These are phyloP conservation scores for Teratosphaeria nubilosa DNA, from an alignment of 2,329 filamentous ascomycete genomes.

Conservation along the genomic window DNA sequence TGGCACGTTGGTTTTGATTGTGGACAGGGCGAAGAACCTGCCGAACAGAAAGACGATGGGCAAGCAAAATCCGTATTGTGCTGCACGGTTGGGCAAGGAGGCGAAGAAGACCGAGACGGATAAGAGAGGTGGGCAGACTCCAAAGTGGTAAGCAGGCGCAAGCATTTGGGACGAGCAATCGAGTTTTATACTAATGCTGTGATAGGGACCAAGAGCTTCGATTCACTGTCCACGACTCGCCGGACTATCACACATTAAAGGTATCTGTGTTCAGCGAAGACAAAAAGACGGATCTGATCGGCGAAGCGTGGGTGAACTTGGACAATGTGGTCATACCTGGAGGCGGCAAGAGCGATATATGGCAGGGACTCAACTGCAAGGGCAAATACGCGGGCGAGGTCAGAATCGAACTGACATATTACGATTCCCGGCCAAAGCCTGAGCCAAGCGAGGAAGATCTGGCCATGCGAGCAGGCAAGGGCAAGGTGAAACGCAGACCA, in stretches of 20 bases:
- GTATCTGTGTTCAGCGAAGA: conserved; percentile 96
- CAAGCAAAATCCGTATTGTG: conserved; percentile 97
- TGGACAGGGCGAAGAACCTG: conserved; percentile 93
- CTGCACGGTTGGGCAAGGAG: conserved; percentile 85
- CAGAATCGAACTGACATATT: conserved; percentile 90
- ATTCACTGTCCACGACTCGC: conserved; percentile 90
- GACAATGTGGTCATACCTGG: conserved; percentile 70
- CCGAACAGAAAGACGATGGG: conserved; percentile 96
- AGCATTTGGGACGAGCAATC: conserved; percentile 1
- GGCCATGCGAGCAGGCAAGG: conserved; percentile 10
- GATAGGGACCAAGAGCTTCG: conserved; percentile 91
- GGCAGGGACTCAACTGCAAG: conserved; percentile 78
- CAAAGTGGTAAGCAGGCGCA: conserved; percentile 63
- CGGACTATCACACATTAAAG: conserved; percentile 93
- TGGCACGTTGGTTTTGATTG: conserved; percentile 80
- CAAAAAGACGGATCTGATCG: conserved; percentile 93
- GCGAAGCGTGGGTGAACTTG: conserved; percentile 83
- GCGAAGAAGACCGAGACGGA: conserved; percentile 96
- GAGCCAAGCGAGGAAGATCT: conserved; percentile 46
- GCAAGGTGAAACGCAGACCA: conserved; percentile 65
- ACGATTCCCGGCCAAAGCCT: conserved; percentile 74
- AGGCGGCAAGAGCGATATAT: conserved; percentile 87
- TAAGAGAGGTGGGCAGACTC: conserved; percentile 87
- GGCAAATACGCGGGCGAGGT: conserved; percentile 96
- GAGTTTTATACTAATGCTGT: conserved; percentile 3